Evolutionary conservation across 2,329 filamentous ascomycete species (phyloP).

Genomic region (Pseudofabraea citricarpa): DNA sequence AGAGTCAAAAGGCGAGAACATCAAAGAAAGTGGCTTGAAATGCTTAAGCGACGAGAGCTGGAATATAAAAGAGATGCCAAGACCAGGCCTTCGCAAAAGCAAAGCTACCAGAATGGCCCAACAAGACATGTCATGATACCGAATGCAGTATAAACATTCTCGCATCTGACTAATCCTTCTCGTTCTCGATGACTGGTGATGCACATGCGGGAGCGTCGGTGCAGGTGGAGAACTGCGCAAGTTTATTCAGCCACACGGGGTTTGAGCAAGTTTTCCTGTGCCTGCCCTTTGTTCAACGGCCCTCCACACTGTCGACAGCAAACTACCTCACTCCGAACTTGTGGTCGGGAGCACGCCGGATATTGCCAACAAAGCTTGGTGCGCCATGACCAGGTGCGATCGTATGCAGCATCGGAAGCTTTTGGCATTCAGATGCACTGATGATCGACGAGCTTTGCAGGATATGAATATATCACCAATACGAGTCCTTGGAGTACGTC

Average conservation of each 20-base stretch:
- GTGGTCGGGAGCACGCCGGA: no score
- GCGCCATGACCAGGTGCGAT: not conserved
- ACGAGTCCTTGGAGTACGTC: no score
- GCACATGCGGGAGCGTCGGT: not conserved
- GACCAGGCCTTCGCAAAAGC: not conserved
- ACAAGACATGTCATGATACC: not conserved
- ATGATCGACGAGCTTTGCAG: no score
- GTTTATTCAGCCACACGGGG: not conserved
- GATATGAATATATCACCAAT: no score
- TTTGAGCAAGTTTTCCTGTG: conserved; percentile 5
- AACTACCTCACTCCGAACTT: not conserved
- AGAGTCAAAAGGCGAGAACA: not conserved
- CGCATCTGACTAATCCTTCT: not conserved
- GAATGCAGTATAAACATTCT: not conserved
- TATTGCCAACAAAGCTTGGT: not conserved
- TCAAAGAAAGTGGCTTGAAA: not conserved
- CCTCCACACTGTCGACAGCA: not conserved
- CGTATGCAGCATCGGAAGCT: no score
- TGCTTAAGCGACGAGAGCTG: not conserved
- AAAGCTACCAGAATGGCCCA: no score
- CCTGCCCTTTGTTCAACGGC: not conserved
- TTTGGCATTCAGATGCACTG: no score
- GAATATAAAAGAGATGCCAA: not conserved
- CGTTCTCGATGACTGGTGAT: not conserved
- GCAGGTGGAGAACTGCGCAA: not conserved